phyloP scores from a whole-genome alignment of 306 rosid genomes.

The Cucurbita pepo region DNA sequence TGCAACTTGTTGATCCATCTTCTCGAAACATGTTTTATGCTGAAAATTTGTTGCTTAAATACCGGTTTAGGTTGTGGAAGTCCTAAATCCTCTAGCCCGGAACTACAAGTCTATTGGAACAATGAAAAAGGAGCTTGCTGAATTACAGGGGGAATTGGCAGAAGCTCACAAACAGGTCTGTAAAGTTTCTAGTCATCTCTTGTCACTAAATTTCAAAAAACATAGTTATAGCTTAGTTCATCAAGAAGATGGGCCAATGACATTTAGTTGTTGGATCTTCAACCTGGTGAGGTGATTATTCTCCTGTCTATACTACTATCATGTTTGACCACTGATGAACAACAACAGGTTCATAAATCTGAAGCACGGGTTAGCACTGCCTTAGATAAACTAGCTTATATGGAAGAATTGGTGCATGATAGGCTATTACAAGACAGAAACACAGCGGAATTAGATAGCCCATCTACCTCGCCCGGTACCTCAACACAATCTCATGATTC shows the following conservation, averaged over 20 bases:
- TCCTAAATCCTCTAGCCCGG: conserved; percentile 86
- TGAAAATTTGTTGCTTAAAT: not conserved
- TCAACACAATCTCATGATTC: conserved; percentile 23
- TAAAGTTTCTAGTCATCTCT: not conserved
- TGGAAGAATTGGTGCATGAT: conserved; percentile 92
- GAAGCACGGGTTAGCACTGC: conserved; percentile 90
- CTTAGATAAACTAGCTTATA: conserved; percentile 87
- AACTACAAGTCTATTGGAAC: conserved; percentile 80
- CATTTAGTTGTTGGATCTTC: not conserved
- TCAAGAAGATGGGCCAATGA: not conserved
- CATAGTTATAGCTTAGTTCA: not conserved
- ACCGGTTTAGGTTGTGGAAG: conserved; percentile 39
- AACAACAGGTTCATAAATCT: conserved; percentile 79
- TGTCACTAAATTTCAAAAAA: not conserved
- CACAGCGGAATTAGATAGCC: conserved; percentile 26
- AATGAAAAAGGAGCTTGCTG: conserved; percentile 87
- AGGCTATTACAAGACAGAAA: conserved; percentile 47
- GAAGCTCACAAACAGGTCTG: conserved; percentile 80
- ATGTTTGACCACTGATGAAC: conserved; percentile 14
- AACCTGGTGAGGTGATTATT: not conserved
- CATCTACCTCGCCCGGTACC: conserved; percentile 43
- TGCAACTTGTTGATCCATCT: not conserved
- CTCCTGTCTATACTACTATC: not conserved
- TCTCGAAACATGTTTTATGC: not conserved
- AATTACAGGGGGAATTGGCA: conserved; percentile 65